Conservation (phyloP, 306 rosid genomes). For the Cucurbita ficifolia region DNA sequence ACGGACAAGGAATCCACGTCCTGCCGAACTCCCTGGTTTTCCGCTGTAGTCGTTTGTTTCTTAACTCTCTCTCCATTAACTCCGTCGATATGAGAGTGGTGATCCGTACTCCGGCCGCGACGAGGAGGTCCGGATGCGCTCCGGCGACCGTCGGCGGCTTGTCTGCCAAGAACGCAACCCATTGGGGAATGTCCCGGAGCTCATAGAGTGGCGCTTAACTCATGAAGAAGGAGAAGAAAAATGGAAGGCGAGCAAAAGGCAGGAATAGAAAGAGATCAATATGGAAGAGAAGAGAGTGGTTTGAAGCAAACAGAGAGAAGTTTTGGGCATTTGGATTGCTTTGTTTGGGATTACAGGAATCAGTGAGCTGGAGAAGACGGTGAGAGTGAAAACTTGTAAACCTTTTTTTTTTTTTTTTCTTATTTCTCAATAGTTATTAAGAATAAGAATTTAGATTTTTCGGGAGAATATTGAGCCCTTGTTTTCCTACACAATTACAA, state of each 20-base stretch:
- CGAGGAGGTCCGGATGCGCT: neutral
- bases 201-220: constrained; percentile 7
- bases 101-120: constrained; percentile 19
- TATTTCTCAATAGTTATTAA: neutral
- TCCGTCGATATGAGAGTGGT: constrained; percentile 7
- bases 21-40: constrained; percentile 18
- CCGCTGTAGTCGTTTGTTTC: constrained; percentile 7
- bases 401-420: neutral
- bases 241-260: too few species aligned
- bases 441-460: neutral
- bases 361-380: neutral
- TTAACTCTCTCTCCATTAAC: constrained; percentile 18
- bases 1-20: constrained; percentile 37
- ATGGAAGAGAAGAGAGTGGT: neutral
- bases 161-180: constrained; percentile 78
- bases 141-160: constrained; percentile 8
- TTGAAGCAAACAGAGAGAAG: neutral
- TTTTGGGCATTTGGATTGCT: neutral
- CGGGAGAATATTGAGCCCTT: neutral
- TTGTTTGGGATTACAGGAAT: neutral
- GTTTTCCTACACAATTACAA: neutral
- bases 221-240: constrained; percentile 19
- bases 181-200: constrained; percentile 32
- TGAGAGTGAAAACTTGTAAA: neutral
- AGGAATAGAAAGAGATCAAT: neutral